These are phyloP conservation scores for Mentha longifolia DNA, from an alignment of 257 asterid genomes.

Conservation along the genomic window DNA sequence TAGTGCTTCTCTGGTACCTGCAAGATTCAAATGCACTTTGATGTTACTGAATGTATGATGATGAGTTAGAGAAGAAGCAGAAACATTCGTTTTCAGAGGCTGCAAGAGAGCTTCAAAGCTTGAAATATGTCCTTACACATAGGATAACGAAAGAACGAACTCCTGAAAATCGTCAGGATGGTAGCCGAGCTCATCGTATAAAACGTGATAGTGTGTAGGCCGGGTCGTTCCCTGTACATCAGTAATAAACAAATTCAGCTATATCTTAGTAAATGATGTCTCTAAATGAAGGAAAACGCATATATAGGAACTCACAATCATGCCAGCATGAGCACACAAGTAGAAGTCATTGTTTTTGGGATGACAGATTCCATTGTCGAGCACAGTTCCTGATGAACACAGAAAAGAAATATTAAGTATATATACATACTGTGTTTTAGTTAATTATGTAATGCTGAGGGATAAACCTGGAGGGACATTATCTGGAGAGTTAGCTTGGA, in stretches of 20 bases:
- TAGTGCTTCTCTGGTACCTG: constrained; percentile 89
- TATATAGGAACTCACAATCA: constrained; percentile 54
- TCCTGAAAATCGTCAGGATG: constrained; percentile 76
- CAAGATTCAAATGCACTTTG: neutral
- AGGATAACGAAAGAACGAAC: constrained; percentile 67
- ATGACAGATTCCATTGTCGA: constrained; percentile 68
- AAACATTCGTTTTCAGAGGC: neutral
- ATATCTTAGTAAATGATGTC: neutral
- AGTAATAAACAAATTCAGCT: neutral
- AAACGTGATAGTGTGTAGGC: constrained; percentile 81
- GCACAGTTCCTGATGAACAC: constrained; percentile 58
- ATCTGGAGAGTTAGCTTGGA: constrained; percentile 47
- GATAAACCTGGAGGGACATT: constrained; percentile 72
- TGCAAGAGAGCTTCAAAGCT: neutral
- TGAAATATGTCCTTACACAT: constrained; percentile 58
- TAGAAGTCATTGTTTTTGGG: constrained; percentile 71
- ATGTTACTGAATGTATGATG: neutral
- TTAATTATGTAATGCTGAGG: neutral
- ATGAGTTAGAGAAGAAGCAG: neutral
- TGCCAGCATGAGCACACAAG: constrained; percentile 84
- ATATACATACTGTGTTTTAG: neutral
- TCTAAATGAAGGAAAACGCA: neutral
- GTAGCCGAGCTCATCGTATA: constrained; percentile 69
- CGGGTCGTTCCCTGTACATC: constrained; percentile 66
- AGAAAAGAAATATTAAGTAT: neutral